Evolutionary conservation across 2,329 filamentous ascomycete genomes (phyloP).

Genomic region (Paracoccidioides lutzii): DNA sequence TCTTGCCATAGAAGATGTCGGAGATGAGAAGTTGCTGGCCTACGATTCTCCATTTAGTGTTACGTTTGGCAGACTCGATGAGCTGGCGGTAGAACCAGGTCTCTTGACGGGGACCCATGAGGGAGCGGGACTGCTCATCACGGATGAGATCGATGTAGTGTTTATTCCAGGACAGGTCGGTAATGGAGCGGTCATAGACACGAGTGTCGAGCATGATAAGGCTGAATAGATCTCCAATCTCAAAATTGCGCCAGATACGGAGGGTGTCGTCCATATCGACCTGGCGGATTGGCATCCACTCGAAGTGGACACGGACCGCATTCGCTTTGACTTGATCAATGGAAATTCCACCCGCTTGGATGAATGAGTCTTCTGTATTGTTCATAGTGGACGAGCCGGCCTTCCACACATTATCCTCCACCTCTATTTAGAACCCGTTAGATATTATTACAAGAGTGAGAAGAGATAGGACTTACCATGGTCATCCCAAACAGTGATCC

Average conservation of each 20-base stretch:
- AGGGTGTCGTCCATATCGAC: slow-evolving; percentile 57
- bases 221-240: slow-evolving; percentile 53
- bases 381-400: slow-evolving; percentile 49
- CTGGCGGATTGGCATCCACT: slow-evolving; percentile 52
- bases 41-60: slow-evolving; percentile 57
- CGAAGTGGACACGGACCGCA: slow-evolving; percentile 57
- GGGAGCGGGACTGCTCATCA: slow-evolving; percentile 52
- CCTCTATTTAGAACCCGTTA: slow-evolving; percentile 27
- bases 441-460: not conserved
- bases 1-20: slow-evolving; percentile 19
- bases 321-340: slow-evolving; percentile 65
- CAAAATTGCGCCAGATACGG: slow-evolving; percentile 54
- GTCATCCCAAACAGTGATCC: slow-evolving; percentile 54
- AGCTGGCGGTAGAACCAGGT: slow-evolving; percentile 58
- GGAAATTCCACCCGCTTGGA: slow-evolving; percentile 45
- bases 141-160: slow-evolving; percentile 50
- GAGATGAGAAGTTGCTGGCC: slow-evolving; percentile 48
- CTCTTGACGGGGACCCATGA: slow-evolving; percentile 63
- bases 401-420: slow-evolving; percentile 53
- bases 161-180: slow-evolving; percentile 45
- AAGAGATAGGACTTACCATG: slow-evolving; percentile 29
- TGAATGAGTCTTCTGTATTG: slow-evolving; percentile 55
- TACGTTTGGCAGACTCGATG: slow-evolving; percentile 46
- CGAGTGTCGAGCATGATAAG: slow-evolving; percentile 57
- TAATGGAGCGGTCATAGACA: slow-evolving; percentile 55